Conservation (phyloP, 352 stramenopile genomes). For the Phytophthora foliorum region DNA sequence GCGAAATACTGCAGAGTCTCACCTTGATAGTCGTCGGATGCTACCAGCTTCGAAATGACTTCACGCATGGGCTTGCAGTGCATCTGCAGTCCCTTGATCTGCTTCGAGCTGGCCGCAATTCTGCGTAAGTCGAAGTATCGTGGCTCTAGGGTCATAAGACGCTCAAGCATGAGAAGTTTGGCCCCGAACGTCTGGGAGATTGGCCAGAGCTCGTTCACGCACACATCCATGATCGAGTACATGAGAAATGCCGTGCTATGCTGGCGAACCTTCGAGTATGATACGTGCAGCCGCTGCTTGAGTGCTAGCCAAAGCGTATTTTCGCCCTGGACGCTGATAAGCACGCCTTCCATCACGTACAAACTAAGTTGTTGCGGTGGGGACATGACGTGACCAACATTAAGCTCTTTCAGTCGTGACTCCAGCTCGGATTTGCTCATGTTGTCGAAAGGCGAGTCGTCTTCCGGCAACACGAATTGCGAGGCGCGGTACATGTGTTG, state of each 20-base stretch:
- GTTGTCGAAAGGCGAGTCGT: constrained; percentile 56
- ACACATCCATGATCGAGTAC: constrained; percentile 80
- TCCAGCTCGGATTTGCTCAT: constrained; percentile 70
- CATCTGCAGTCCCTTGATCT: constrained; percentile 72
- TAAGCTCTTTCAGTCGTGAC: constrained; percentile 54
- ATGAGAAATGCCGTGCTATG: constrained; percentile 74
- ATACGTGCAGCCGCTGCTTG: constrained; percentile 69
- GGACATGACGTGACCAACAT: constrained; percentile 65
- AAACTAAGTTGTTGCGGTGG: constrained; percentile 77
- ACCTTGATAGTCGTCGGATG: constrained; percentile 71
- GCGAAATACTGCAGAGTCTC: constrained; percentile 80
- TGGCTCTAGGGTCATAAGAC: constrained; percentile 54
- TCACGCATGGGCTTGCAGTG: constrained; percentile 73
- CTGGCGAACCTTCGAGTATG: constrained; percentile 84
- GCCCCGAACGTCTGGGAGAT: constrained; percentile 75
- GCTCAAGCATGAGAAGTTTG: constrained; percentile 75
- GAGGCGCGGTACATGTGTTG: constrained; percentile 74
- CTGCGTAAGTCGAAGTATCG: constrained; percentile 62
- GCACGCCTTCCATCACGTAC: constrained; percentile 67
- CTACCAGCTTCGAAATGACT: constrained; percentile 63
- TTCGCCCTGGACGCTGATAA: constrained; percentile 69
- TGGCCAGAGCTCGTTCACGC: constrained; percentile 79
- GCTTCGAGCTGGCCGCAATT: constrained; percentile 62
- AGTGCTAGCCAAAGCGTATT: constrained; percentile 55
- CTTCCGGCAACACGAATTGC: constrained; percentile 54